phyloP scores from a whole-genome alignment of 257 asterid genomes.

The Galeopsis tetrahit region DNA sequence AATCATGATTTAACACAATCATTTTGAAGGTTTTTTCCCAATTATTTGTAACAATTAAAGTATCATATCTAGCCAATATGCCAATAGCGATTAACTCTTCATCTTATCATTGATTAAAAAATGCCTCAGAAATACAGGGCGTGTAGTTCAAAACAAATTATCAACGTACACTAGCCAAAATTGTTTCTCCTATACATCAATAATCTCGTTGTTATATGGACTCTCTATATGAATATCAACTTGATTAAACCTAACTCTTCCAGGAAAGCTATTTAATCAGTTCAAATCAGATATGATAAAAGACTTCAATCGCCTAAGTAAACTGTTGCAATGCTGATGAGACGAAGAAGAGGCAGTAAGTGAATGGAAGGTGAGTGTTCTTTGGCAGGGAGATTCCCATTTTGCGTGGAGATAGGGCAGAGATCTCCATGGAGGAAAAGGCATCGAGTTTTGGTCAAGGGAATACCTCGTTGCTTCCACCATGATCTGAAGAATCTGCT shows the following conservation, averaged over 20 bases:
- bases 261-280: slow-evolving; percentile 14
- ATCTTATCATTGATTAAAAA: neutral
- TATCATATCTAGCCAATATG: no score
- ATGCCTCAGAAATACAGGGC: neutral
- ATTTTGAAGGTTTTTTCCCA: no score
- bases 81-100: no score
- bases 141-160: neutral
- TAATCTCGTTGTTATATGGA: neutral
- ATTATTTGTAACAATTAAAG: no score
- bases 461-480: slow-evolving; percentile 52
- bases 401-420: slow-evolving; percentile 54
- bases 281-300: slow-evolving; percentile 36
- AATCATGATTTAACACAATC: no score
- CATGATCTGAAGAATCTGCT: slow-evolving; percentile 46
- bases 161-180: slow-evolving; percentile 16
- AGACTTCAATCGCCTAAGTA: slow-evolving; percentile 43
- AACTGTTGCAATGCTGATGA: slow-evolving; percentile 42
- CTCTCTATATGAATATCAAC: neutral
- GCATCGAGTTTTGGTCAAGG: slow-evolving; percentile 58
- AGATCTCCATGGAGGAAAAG: slow-evolving; percentile 63
- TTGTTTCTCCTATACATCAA: slow-evolving; percentile 14
- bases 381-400: slow-evolving; percentile 53
- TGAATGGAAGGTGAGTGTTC: slow-evolving; percentile 28
- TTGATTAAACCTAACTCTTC: slow-evolving; percentile 7
- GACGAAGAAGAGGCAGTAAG: slow-evolving; percentile 24